Conservation (phyloP, 768 basidiomycete species). For the Mycena galopus region DNA sequence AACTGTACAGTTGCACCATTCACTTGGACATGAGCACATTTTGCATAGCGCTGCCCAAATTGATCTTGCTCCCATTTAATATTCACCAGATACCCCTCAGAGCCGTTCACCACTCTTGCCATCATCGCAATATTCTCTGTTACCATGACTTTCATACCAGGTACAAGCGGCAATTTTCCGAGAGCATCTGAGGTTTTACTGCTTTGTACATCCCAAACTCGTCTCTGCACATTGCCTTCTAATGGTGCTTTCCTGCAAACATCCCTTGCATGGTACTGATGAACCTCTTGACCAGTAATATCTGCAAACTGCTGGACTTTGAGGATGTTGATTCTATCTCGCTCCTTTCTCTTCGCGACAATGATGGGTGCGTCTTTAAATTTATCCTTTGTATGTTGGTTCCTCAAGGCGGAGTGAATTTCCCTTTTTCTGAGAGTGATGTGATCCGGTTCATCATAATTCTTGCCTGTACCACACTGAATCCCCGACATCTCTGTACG, state of each 20-base stretch:
- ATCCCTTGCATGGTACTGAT: neutral
- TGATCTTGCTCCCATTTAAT: neutral
- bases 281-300: neutral
- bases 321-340: neutral
- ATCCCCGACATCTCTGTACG: neutral
- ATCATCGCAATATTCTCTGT: slow-evolving; percentile 8
- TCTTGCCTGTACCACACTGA: neutral
- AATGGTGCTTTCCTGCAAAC: neutral
- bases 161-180: neutral
- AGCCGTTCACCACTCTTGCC: neutral
- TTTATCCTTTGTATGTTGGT: neutral
- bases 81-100: neutral
- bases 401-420: neutral
- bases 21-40: slow-evolving; percentile 1
- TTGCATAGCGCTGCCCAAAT: neutral
- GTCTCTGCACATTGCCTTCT: neutral
- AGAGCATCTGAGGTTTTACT: neutral
- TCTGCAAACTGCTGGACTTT: neutral
- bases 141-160: slow-evolving; percentile 9
- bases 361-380: neutral
- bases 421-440: neutral
- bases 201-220: neutral
- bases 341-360: neutral
- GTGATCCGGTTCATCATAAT: neutral
- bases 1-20: neutral